These are phyloP conservation scores for Bidens hawaiensis DNA, from an alignment of 140 eudicot genomes.

Conservation along the genomic window DNA sequence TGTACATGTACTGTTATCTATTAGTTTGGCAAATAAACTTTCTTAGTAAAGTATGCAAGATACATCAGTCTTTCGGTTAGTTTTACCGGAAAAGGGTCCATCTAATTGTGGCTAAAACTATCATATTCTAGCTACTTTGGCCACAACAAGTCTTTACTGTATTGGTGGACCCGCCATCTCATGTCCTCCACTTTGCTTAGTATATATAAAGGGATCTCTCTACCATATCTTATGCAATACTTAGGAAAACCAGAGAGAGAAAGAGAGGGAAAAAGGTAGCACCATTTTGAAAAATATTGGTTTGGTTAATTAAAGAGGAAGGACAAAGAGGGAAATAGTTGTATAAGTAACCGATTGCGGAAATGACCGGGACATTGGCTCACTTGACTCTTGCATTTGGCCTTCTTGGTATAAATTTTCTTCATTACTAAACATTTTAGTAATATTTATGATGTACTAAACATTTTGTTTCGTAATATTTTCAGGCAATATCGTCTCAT, in stretches of 20 bases:
- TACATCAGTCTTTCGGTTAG: no score
- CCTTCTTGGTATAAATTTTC: conserved; percentile 41
- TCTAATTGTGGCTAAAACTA: background rate
- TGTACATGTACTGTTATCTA: no score
- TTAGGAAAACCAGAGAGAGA: background rate
- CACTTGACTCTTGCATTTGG: conserved; percentile 66
- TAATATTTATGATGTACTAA: background rate
- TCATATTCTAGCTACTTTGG: background rate
- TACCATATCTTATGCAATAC: conserved; percentile 6
- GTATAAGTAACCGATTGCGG: background rate
- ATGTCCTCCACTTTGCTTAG: background rate
- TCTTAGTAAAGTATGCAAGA: no score
- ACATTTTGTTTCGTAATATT: background rate
- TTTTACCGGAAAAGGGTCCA: no score
- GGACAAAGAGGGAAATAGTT: background rate
- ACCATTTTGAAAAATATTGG: background rate
- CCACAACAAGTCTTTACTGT: background rate
- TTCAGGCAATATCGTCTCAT: conserved; percentile 7
- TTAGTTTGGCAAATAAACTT: no score
- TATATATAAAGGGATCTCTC: conserved; percentile 8
- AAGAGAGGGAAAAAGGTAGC: background rate
- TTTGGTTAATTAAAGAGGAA: no score
- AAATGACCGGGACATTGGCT: conserved; percentile 31
- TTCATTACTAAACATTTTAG: background rate
- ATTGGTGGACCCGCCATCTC: background rate